These are phyloP conservation scores for Heliamphora exappendiculata DNA, from an alignment of 148 eudicot species.

Conservation along the genomic window DNA sequence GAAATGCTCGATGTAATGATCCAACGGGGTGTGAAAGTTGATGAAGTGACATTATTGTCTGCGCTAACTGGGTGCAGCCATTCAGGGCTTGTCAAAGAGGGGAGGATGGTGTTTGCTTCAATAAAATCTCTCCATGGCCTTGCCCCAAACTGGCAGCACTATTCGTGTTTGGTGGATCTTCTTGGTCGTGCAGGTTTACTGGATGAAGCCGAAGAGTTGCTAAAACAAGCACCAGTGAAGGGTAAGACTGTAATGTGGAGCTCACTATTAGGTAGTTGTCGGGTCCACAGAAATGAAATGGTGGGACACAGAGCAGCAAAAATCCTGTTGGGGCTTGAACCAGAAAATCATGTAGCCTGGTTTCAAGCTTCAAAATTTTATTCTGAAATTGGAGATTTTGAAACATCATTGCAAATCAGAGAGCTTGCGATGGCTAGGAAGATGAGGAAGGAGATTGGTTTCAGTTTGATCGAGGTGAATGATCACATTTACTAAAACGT, in stretches of 20 bases:
- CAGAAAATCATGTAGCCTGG: slow-evolving; percentile 42
- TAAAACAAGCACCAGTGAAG: slow-evolving; percentile 29
- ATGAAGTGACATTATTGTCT: slow-evolving; percentile 67
- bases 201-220: slow-evolving; percentile 55
- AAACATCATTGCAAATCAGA: slow-evolving; percentile 31
- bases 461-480: slow-evolving; percentile 43
- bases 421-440: slow-evolving; percentile 48
- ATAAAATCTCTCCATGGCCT: slow-evolving; percentile 42
- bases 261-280: slow-evolving; percentile 68
- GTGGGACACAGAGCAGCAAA: slow-evolving; percentile 51
- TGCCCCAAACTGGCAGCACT: slow-evolving; percentile 54
- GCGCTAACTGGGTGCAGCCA: slow-evolving; percentile 69
- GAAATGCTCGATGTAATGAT: slow-evolving; percentile 49
- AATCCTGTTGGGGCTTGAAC: slow-evolving; percentile 49
- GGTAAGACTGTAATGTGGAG: slow-evolving; percentile 56
- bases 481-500: slow-evolving; percentile 5
- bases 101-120: slow-evolving; percentile 40
- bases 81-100: slow-evolving; percentile 72
- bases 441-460: slow-evolving; percentile 45
- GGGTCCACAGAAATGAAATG: slow-evolving; percentile 44
- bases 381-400: slow-evolving; percentile 60
- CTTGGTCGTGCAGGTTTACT: slow-evolving; percentile 59
- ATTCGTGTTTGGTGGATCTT: slow-evolving; percentile 69
- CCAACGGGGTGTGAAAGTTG: slow-evolving; percentile 52
- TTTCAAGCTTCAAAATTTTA: slow-evolving; percentile 56